These are phyloP conservation scores for Onygenales sp. DNA, from an alignment of 2,329 filamentous ascomycete genomes.

Conservation along the genomic window DNA sequence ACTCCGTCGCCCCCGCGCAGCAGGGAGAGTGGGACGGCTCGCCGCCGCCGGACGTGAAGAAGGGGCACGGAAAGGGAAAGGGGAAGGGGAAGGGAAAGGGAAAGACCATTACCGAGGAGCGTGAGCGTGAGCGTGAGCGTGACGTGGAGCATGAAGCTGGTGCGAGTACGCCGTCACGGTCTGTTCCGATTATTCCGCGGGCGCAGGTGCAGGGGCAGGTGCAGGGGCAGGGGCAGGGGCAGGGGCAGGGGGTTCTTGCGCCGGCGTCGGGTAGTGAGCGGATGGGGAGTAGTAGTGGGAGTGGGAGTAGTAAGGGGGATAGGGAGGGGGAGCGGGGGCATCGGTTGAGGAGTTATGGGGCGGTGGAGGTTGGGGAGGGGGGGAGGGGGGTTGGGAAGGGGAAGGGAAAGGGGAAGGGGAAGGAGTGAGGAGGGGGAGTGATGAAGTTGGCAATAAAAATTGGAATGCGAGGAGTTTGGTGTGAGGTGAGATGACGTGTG, in stretches of 20 bases:
- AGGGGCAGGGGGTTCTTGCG: not conserved
- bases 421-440: no score
- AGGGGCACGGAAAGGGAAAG: not conserved
- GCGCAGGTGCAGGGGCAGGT: no score
- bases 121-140: no score
- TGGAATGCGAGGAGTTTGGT: no score
- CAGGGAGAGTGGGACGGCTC: not conserved
- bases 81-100: not conserved
- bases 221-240: not conserved
- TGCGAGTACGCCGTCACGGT: no score
- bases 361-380: not conserved
- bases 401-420: no score
- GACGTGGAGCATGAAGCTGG: no score
- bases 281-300: not conserved
- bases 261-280: not conserved
- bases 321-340: not conserved
- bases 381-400: no score
- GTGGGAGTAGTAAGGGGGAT: not conserved
- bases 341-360: not conserved
- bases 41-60: not conserved
- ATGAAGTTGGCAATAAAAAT: no score
- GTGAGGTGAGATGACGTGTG: no score
- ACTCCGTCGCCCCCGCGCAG: conserved; percentile 6
- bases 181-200: no score
- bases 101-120: no score